Evolutionary conservation across 352 stramenopile genomes (phyloP), one percentile per base, ranked within the genome.

Genomic region (Blastocystis sp.): DNA sequence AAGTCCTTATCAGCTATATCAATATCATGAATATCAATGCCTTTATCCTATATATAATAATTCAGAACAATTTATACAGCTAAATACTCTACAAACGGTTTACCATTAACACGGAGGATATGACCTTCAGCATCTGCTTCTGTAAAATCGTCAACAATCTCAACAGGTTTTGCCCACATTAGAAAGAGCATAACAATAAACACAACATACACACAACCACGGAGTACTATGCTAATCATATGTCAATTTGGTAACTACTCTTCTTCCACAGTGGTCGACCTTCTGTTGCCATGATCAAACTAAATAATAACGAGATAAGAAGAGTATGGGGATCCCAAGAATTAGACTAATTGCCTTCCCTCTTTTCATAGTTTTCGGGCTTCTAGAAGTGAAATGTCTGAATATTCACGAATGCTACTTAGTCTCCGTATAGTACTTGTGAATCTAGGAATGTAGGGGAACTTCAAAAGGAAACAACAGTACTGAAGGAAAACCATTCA

Each of bases 61-160:
- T 11, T 24, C 0, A 62, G 24, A 60, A 22, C 11, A 81, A 40
- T 48, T 19, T 0, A 42, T 42, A 81, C 70, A n/a, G 24, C 44
- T 22, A 81, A 37, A 81, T 81, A 81, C 9, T 64, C 70, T 24
- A 37, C 44, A 64, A 81, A 81, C 6, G 70, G 70, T 22, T 59
- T 81, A 2, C 70, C 70, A 60, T 81, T 81, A 27, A 81, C 70
- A 37, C 70, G 70, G 62, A 81, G 44, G 62, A 81, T 81, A 40
- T 81, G 70, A 48, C 70, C 70, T 17, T 81, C 19, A 3, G 33
- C n/a, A 64, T 81, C 70, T 33, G 35, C 70, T 42, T 81, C 70
- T 17, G 70, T 81, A 35, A 59, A 81, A 64, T 81, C 70, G n/a
- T 81, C 51, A 1, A 81, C 70, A 62, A 64, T 37, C 42, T 81